Percentiles rank a stretch among this genome's conserved stretches.
phyloP scores from a whole-genome alignment of 768 basidiomycete genomes.

The Lentinula lateritia region DNA sequence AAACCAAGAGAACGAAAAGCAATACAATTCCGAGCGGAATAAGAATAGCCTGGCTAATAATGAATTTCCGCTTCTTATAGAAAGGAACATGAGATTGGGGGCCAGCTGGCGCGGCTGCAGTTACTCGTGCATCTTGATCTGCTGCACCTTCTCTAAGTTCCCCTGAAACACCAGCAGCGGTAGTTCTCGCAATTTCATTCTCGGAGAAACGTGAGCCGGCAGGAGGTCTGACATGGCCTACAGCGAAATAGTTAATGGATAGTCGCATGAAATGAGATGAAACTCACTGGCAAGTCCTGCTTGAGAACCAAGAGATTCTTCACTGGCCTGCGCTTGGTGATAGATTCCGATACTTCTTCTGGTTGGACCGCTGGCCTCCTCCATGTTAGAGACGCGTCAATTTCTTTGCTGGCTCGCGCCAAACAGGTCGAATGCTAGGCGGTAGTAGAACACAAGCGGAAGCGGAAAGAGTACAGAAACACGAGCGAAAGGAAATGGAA shows the following conservation, averaged over 20 bases:
- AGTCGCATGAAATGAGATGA: neutral
- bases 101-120: slow-evolving; percentile 9
- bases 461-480: neutral
- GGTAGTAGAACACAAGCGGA: slow-evolving; percentile 10
- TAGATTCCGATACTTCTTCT: slow-evolving; percentile 32
- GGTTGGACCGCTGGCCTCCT: slow-evolving; percentile 22
- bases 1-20: slow-evolving; percentile 52
- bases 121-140: neutral
- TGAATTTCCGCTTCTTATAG: slow-evolving; percentile 62
- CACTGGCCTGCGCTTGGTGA: slow-evolving; percentile 21
- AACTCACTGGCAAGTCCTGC: slow-evolving; percentile 29
- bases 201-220: slow-evolving; percentile 22
- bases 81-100: slow-evolving; percentile 24
- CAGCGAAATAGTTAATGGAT: slow-evolving; percentile 1
- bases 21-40: slow-evolving; percentile 52
- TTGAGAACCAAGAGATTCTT: slow-evolving; percentile 23
- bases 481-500: neutral
- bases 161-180: slow-evolving; percentile 10
- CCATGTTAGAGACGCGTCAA: slow-evolving; percentile 20
- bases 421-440: slow-evolving; percentile 4
- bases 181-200: slow-evolving; percentile 13
- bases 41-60: slow-evolving; percentile 47
- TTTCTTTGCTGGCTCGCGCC: neutral
- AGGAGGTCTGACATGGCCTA: slow-evolving; percentile 24
- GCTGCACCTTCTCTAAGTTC: slow-evolving; percentile 1